These are phyloP conservation scores for Cryptosporidium meleagridis DNA, from an alignment of 169 alveolate genomes.

Conservation along the genomic window DNA sequence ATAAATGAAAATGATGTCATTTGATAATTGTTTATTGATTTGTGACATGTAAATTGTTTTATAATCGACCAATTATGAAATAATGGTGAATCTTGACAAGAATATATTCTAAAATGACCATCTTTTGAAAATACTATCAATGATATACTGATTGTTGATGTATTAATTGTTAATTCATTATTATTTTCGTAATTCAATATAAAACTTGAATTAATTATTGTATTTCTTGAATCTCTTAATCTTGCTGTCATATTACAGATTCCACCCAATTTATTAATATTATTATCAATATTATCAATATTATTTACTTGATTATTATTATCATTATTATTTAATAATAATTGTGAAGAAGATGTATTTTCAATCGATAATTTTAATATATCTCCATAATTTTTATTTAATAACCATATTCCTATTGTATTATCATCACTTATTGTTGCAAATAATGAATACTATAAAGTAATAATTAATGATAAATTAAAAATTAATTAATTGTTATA, in stretches of 20 bases:
- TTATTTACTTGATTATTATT: neutral
- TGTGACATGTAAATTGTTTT: conserved; percentile 48
- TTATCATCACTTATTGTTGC: conserved; percentile 69
- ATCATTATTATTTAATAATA: neutral
- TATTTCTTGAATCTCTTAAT: conserved; percentile 48
- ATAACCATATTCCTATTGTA: conserved; percentile 72
- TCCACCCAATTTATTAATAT: neutral
- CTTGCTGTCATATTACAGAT: conserved; percentile 59
- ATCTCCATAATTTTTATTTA: conserved; percentile 19
- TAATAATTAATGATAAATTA: neutral
- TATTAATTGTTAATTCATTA: conserved; percentile 22
- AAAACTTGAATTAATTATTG: conserved; percentile 22
- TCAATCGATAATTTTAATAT: neutral
- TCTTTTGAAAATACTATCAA: conserved; percentile 13
- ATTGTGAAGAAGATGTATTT: neutral
- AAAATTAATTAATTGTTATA: neutral
- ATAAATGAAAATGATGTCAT: conserved; percentile 26
- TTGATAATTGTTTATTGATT: neutral
- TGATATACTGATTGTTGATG: conserved; percentile 15
- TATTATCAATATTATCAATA: neutral
- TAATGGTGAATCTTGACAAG: conserved; percentile 60
- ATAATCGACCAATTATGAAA: conserved; percentile 58
- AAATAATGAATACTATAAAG: conserved; percentile 36
- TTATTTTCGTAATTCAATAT: conserved; percentile 20
- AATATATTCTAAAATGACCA: conserved; percentile 46